Conservation (phyloP, 169 alveolate genomes). For the Eimeria zaria region DNA sequence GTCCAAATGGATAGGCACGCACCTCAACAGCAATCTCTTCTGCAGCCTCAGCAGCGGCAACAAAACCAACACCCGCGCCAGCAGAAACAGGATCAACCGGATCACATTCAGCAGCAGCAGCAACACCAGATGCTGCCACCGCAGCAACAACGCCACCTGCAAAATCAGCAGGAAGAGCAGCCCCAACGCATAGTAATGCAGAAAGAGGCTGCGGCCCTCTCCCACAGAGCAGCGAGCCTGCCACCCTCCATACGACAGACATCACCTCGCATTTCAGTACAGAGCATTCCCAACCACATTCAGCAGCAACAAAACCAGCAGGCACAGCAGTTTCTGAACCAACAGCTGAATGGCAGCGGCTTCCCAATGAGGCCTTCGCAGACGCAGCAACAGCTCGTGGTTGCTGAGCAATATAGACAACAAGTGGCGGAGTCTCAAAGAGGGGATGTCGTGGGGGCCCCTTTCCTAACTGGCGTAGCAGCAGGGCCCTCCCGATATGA, state of each 20-base stretch:
- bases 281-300: conserved; percentile 43
- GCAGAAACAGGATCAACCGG: conserved; percentile 1
- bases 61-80: conserved; percentile 16
- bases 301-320: conserved; percentile 49
- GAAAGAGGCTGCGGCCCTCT: conserved; percentile 20
- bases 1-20: conserved; percentile 36
- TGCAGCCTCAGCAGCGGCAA: conserved; percentile 41
- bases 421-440: background rate
- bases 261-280: conserved; percentile 24
- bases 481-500: conserved; percentile 21
- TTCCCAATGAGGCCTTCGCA: background rate
- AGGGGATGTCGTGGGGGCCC: conserved; percentile 7
- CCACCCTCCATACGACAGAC: conserved; percentile 63
- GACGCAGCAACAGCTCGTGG: background rate
- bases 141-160: conserved; percentile 29
- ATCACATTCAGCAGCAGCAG: background rate
- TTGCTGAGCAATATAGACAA: conserved; percentile 7
- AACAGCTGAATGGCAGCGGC: conserved; percentile 4
- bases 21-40: conserved; percentile 45
- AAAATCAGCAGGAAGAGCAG: conserved; percentile 8
- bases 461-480: background rate
- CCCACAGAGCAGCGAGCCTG: conserved; percentile 58
- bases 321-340: background rate
- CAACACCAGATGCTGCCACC: background rate
- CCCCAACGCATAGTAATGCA: background rate